These are phyloP conservation scores for Mrakia blollopis DNA, from an alignment of 768 basidiomycete species.

Conservation along the genomic window DNA sequence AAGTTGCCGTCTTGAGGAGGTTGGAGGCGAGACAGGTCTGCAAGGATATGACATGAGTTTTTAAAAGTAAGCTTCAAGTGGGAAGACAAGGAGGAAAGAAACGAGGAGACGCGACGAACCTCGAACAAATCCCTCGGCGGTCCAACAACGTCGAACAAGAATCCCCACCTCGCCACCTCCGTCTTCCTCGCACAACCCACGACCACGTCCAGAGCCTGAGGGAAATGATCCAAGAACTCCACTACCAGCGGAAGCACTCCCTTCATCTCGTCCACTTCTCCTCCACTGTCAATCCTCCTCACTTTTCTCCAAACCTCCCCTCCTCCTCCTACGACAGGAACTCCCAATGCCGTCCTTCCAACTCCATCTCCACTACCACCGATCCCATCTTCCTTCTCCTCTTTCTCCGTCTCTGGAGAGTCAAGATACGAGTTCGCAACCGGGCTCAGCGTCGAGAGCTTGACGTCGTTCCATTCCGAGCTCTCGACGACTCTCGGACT, in stretches of 20 bases:
- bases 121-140: conserved; percentile 87
- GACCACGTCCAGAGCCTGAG: conserved; percentile 82
- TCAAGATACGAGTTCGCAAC: background rate
- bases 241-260: conserved; percentile 61
- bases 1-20: conserved; percentile 78
- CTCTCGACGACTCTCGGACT: conserved; percentile 10
- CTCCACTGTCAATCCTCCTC: background rate
- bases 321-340: background rate
- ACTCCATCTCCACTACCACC: background rate
- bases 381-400: background rate
- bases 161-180: conserved; percentile 82
- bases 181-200: conserved; percentile 95
- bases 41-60: background rate
- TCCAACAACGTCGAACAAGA: conserved; percentile 83
- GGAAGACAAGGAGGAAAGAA: background rate
- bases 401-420: background rate
- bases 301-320: background rate
- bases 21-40: conserved; percentile 70
- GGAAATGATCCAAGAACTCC: conserved; percentile 92
- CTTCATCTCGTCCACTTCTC: background rate
- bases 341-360: background rate
- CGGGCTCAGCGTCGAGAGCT: background rate
- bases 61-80: background rate
- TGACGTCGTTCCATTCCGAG: background rate
- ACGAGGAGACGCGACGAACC: conserved; percentile 49